These are phyloP conservation scores for Rhizophagus clarus DNA, from an alignment of 192 early-diverging fungal species.

Conservation along the genomic window DNA sequence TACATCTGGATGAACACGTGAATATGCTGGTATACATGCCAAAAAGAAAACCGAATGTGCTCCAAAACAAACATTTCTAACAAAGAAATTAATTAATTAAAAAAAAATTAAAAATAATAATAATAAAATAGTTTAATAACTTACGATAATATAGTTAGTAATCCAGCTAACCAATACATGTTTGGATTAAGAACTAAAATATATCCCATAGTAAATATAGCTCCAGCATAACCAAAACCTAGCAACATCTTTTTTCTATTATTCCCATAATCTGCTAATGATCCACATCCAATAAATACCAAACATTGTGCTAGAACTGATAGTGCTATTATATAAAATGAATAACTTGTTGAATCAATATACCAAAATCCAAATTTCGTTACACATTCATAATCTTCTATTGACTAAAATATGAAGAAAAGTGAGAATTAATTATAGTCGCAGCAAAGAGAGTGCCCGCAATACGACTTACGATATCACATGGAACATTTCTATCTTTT, in stretches of 20 bases:
- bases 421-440: background rate
- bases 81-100: background rate
- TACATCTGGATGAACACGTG: slow-evolving; percentile 44
- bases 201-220: slow-evolving; percentile 41
- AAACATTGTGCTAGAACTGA: background rate
- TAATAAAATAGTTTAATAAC: background rate
- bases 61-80: slow-evolving; percentile 47
- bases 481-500: background rate
- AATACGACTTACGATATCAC: background rate
- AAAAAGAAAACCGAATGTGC: slow-evolving; percentile 52
- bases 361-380: background rate
- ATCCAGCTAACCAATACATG: slow-evolving; percentile 46
- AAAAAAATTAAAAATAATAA: background rate
- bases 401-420: background rate
- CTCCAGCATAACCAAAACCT: slow-evolving; percentile 43
- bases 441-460: too few species aligned
- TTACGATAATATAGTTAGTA: slow-evolving; percentile 41
- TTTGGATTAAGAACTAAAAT: slow-evolving; percentile 38
- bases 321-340: background rate
- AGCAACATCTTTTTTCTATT: slow-evolving; percentile 46
- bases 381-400: background rate
- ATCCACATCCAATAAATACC: background rate
- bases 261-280: slow-evolving; percentile 11
- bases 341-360: background rate
- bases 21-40: slow-evolving; percentile 51